Conservation (phyloP, 495 filamentous ascomycete species). For the Podospora tetraspora region DNA sequence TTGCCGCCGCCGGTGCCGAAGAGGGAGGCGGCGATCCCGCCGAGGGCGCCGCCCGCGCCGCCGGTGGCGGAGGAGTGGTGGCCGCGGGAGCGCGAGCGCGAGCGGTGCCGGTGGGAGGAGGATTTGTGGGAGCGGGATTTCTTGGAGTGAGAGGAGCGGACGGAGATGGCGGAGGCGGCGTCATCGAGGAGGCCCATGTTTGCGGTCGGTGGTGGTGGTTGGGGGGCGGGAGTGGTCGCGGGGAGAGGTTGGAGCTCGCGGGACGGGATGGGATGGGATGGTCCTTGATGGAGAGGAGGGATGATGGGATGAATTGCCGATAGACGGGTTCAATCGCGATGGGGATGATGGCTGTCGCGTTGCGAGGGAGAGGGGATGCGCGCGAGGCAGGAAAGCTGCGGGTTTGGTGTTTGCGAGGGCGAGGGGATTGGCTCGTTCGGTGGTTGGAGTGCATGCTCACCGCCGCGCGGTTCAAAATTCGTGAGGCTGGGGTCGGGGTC, state of each 20-base stretch:
- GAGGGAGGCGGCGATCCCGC: slow-evolving; percentile 28
- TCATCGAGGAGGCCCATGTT: slow-evolving; percentile 44
- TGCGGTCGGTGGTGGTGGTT: background rate
- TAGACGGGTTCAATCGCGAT: background rate
- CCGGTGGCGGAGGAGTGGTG: slow-evolving; percentile 22
- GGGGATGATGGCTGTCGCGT: background rate
- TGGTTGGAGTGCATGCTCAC: slow-evolving; percentile 9
- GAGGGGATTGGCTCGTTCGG: slow-evolving; percentile 10
- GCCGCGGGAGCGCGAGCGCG: slow-evolving; percentile 22
- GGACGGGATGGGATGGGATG: background rate
- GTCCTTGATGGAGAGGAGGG: slow-evolving; percentile 1
- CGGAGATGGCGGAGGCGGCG: slow-evolving; percentile 37
- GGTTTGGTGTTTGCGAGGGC: slow-evolving; percentile 6
- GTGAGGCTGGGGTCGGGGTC: slow-evolving; percentile 15
- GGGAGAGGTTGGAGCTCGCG: background rate
- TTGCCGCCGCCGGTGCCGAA: slow-evolving; percentile 33
- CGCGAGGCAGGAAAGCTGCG: background rate
- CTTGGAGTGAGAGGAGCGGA: slow-evolving; percentile 32
- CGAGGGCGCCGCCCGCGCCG: slow-evolving; percentile 13
- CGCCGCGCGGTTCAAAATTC: slow-evolving; percentile 12
- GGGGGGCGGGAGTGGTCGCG: background rate
- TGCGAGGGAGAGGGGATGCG: background rate
- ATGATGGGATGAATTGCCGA: background rate
- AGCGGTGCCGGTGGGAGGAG: slow-evolving; percentile 11
- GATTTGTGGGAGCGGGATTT: slow-evolving; percentile 18